Evolutionary conservation across 1,284 basidiomycete genomes (phyloP).

Genomic region (Ustilago sp.): DNA sequence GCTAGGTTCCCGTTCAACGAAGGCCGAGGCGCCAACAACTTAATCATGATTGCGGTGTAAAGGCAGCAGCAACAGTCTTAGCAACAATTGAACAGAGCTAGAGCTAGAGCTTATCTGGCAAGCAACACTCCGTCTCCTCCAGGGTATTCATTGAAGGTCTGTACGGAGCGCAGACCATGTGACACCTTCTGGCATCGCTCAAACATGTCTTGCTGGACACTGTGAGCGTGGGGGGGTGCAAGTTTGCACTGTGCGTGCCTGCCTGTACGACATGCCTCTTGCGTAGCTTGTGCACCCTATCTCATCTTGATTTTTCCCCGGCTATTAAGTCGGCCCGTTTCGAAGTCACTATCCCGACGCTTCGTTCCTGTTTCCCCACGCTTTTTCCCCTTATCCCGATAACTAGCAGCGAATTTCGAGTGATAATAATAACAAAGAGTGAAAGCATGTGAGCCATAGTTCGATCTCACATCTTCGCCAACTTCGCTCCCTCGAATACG

Average conservation of each 20-base stretch:
- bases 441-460: too few relatives aligned
- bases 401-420: too few relatives aligned
- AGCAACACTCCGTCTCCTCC: neutral
- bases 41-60: too few relatives aligned
- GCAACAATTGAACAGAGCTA: neutral
- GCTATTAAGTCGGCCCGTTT: conserved; percentile 7
- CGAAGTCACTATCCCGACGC: conserved; percentile 7
- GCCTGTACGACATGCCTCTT: neutral
- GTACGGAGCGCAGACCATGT: neutral
- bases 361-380: neutral
- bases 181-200: neutral
- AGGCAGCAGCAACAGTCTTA: neutral
- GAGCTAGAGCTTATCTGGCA: neutral
- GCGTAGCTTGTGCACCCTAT: neutral
- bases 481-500: too few relatives aligned
- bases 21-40: neutral
- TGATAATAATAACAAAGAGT: too few relatives aligned
- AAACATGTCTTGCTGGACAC: neutral
- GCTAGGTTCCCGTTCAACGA: neutral
- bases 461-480: neutral
- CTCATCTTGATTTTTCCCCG: neutral
- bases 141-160: neutral
- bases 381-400: neutral
- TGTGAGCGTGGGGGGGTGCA: neutral
- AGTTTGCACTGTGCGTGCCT: neutral